Conservation (phyloP, 106 monocot genomes). For the Dendrobium nobile region DNA sequence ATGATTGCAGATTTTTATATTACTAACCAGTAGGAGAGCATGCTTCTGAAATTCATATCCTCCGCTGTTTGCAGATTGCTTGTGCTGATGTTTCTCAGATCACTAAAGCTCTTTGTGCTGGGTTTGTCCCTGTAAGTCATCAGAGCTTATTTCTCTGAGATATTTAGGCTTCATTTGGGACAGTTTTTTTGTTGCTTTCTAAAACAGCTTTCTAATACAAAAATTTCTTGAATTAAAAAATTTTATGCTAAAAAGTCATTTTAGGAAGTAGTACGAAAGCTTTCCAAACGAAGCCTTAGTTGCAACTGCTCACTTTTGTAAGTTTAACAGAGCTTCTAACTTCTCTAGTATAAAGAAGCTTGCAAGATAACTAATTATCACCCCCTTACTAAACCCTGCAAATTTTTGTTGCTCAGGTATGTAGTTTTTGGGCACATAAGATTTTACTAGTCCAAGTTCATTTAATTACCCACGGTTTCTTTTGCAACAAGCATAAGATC, state of each 20-base stretch:
- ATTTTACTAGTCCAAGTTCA: neutral
- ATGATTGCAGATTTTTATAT: neutral
- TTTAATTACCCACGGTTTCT: neutral
- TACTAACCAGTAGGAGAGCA: neutral
- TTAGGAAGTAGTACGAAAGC: no score
- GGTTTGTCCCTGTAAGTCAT: constrained; percentile 89
- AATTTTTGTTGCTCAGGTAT: neutral
- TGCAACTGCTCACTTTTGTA: neutral
- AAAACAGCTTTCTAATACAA: no score
- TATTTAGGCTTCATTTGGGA: neutral
- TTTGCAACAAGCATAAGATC: neutral
- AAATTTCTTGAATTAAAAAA: no score
- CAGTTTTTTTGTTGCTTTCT: no score
- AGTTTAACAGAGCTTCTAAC: neutral
- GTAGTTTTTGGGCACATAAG: neutral
- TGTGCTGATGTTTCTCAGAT: constrained; percentile 65
- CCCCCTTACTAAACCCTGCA: neutral
- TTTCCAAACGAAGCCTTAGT: neutral
- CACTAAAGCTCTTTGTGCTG: constrained; percentile 39
- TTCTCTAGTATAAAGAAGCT: neutral
- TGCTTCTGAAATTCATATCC: neutral
- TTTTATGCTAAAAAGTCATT: no score
- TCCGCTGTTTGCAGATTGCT: constrained; percentile 52
- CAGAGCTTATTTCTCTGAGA: neutral
- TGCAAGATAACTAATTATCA: neutral